Conservation (phyloP, 139 green algal species). For the Chlorella sorokiniana region DNA sequence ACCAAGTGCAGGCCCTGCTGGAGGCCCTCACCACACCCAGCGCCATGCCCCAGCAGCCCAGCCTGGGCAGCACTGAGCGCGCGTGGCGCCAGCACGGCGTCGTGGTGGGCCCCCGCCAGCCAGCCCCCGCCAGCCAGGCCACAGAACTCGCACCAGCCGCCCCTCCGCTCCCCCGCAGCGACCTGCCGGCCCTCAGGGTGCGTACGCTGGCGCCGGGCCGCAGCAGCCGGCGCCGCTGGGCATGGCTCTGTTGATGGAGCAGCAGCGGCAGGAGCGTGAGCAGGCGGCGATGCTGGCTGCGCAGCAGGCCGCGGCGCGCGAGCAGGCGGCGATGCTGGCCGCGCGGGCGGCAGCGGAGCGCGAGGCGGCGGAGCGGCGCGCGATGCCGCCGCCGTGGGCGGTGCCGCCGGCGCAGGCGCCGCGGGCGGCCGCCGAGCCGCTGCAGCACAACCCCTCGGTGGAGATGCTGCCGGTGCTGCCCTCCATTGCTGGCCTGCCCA, state of each 20-base stretch:
- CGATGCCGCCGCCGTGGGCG: neutral
- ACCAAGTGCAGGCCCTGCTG: neutral
- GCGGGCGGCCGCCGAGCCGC: neutral
- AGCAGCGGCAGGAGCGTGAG: neutral
- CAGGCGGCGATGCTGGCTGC: neutral
- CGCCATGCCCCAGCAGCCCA: neutral
- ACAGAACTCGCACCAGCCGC: neutral
- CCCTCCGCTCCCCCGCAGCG: too few species aligned
- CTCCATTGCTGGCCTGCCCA: neutral
- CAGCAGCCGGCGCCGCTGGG: neutral
- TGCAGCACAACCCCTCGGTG: neutral
- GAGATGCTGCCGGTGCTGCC: constrained; percentile 29
- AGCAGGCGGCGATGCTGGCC: neutral
- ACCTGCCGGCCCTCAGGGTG: too few species aligned
- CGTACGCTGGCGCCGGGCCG: too few species aligned
- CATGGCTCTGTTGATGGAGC: constrained; percentile 2
- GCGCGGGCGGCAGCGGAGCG: neutral
- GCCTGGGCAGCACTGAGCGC: constrained; percentile 10
- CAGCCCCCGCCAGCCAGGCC: neutral
- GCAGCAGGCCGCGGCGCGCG: neutral
- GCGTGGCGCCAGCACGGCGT: constrained; percentile 4
- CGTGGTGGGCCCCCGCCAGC: neutral
- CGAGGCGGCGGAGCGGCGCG: neutral
- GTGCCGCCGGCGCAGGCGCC: neutral
- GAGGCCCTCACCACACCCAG: neutral